Base-by-base conservation (phyloP, 1,284 basidiomycete species). In the Malassezia sp. region DNA sequence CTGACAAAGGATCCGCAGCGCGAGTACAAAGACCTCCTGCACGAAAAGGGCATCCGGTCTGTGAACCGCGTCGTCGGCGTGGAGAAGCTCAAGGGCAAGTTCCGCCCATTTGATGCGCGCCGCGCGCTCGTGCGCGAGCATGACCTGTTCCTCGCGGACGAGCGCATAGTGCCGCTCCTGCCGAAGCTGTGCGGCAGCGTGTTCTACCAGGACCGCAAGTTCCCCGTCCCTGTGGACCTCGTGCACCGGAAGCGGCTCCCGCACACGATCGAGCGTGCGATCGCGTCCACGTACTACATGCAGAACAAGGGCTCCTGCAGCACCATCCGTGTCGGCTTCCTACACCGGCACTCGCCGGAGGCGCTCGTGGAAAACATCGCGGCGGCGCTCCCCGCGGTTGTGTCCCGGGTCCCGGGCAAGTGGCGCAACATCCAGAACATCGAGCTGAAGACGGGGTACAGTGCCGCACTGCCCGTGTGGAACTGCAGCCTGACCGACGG, bases 1-100 rank as follows among this genome's bases (percentile, higher is more conserved):
- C 81, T 97, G 70, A 84, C 83, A 42, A 96, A 96, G 73, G 87
- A 93, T 71, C 91, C 93, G 7, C 91, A 96, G 69, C 75, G 91
- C 44, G 78, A 88, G 69, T 96, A 93, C 77, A 96, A 96, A 73
- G 86, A 93, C 70, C 78, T 93, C 15, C 75, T 97, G 20, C 80
- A 80, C 41, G 72, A 74, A 38, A 75, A 85, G 43, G 77, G 80
- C 38, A 81, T 97, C 75, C 84, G 82, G 56, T 91, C 91, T 56
- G 81, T 97, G 62, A 80, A 79, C 30, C 77, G 90, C 21, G 88
- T 97, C n/a, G 86, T 97, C 28, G 90, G 88, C 17, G 75, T 95
- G 14, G 47, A 50, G 24, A 71, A 71, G 57, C 49, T 71, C 29
- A 67, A 68, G 45, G 69, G 69, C 31, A 70, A 71, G 50, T 70